phyloP scores from a whole-genome alignment of 2,329 filamentous ascomycete species.

The Penicillium olsonii region DNA sequence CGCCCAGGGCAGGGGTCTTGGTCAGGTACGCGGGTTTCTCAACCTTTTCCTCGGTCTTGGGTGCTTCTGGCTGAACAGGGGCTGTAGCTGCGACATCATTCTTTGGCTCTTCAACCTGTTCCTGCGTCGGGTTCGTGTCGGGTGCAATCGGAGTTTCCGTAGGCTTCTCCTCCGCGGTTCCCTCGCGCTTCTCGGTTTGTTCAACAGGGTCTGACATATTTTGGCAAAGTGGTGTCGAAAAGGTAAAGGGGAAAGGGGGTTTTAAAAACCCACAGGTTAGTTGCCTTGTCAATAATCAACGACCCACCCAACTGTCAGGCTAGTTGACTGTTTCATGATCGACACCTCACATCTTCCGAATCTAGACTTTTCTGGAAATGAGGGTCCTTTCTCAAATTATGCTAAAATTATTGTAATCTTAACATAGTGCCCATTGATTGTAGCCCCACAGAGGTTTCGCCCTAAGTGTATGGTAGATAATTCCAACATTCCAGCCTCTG shows the following conservation, averaged over 20 bases:
- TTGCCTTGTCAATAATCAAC: conserved; percentile 19
- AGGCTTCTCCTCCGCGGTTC: conserved; percentile 14
- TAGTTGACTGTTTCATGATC: conserved; percentile 4
- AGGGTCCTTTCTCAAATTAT: not conserved
- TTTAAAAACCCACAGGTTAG: conserved; percentile 13
- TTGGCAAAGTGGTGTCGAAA: not conserved
- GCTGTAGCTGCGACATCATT: conserved; percentile 6
- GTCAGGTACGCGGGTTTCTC: conserved; percentile 38
- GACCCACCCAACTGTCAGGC: conserved; percentile 21
- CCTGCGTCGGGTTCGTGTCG: not conserved
- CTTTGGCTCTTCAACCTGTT: conserved; percentile 1
- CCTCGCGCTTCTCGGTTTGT: conserved; percentile 20
- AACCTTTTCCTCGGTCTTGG: conserved; percentile 24
- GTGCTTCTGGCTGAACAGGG: conserved; percentile 11
- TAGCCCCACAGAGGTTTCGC: not conserved
- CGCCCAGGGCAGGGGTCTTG: conserved; percentile 49
- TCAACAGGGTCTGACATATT: conserved; percentile 25
- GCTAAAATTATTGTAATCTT: not conserved
- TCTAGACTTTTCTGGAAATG: not conserved
- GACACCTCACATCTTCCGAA: conserved; percentile 3
- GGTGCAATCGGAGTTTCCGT: conserved; percentile 11
- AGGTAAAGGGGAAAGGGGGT: conserved; percentile 10
- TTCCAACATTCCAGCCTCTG: too few relatives aligned
- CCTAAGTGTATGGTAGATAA: too few relatives aligned
- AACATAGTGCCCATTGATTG: not conserved